Evolutionary conservation across 2,329 filamentous ascomycete genomes (phyloP), one percentile per base, ranked within the genome.

Genomic region (Dactylellina leptospora): DNA sequence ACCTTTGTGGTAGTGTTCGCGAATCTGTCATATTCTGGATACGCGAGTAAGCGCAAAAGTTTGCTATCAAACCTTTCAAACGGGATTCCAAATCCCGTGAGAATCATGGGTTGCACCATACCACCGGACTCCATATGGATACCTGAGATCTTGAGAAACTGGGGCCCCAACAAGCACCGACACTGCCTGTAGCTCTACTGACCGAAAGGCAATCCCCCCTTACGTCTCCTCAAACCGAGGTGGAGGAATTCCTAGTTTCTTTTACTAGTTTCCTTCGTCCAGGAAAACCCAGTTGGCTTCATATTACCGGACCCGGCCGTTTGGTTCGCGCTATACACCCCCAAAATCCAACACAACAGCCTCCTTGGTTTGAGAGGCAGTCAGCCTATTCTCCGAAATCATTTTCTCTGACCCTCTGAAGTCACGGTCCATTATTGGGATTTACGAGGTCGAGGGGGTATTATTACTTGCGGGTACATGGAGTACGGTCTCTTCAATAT

Each of bases 341-440:
- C 40, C 36, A 59, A 71, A 71, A 71, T 71, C 58, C 66, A 71
- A 71, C 66, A 71, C 44, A 54, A 47, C 40, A 30, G 62, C 13
- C 33, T 40, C 16, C 25, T 27, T 36, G 30, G 33, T 45, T 30
- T 55, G 38, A 30, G 27, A 62, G 48, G 13, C 25, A 18, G 25
- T 20, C 48, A 44, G 13, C 30, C 36, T 4, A 18, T 33, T 22
- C 16, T 33, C 45, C 55, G 55, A 40, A 20, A 18, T 9, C 33
- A 53, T 51, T 61, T n/a, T 28, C 20, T 27, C 18, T 6, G 28
- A 33, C 6, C 28, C 6, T 33, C n/a, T 40, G 11, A n/a, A 40
- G 30, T n/a, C n/a, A 36, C 4, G 30, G n/a, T 36, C 30, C n/a
- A 36, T 36, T 2, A 36, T 4, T 36, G 10, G 30, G 36, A 16